Conservation (phyloP, 225 moss, liverwort and hornwort genomes). For the Lunularia cruciata region DNA sequence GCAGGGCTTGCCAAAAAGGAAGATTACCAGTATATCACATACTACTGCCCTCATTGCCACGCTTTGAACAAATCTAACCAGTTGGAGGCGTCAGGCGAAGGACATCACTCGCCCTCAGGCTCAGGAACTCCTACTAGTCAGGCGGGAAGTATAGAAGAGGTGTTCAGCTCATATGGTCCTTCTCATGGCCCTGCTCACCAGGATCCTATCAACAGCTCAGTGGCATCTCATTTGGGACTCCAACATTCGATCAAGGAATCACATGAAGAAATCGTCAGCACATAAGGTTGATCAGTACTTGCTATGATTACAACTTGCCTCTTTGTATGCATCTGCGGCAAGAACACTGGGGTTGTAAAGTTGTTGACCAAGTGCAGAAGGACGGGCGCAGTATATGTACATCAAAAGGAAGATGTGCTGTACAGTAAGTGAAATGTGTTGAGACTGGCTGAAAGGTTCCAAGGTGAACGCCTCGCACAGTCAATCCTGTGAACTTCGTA, state of each 20-base stretch:
- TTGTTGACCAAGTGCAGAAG: not conserved
- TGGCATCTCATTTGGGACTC: constrained; percentile 6
- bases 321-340: not conserved
- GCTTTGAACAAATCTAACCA: constrained; percentile 66
- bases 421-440: constrained; percentile 10
- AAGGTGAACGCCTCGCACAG: not conserved
- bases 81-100: constrained; percentile 25
- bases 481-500: not conserved
- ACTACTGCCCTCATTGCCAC: constrained; percentile 86
- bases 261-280: constrained; percentile 17
- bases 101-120: constrained; percentile 7
- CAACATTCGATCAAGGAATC: not conserved
- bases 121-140: constrained; percentile 1
- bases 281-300: not conserved
- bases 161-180: constrained; percentile 32
- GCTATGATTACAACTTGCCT: not conserved
- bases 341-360: not conserved
- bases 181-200: not conserved
- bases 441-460: not conserved
- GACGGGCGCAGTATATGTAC: not conserved
- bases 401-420: constrained; percentile 1
- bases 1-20: constrained; percentile 98
- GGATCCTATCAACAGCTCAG: constrained; percentile 27
- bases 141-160: constrained; percentile 24
- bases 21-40: constrained; percentile 85